phyloP scores from a whole-genome alignment of 176 grass and related monocot genomes.

The Hordeum vulgare region MorexV3_pseudomolecules_assembly NC_058522.1:502619885-502620384 shows the following conservation, averaged over 20 bases:
- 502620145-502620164: neutral
- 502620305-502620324: neutral
- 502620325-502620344: neutral
- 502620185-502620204: neutral
- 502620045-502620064: constrained; percentile 99
- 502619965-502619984: constrained; percentile 93
- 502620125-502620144: neutral
- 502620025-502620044: constrained; percentile 75
- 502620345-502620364: neutral
- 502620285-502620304: neutral
- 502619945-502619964: constrained; percentile 27
- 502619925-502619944: constrained; percentile 3
- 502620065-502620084: constrained; percentile 84
- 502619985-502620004: constrained; percentile 95
- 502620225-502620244: neutral
- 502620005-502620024: constrained; percentile 81
- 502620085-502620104: neutral
- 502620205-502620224: neutral
- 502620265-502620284: neutral
- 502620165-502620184: neutral
- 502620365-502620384: neutral
- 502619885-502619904: too few species aligned
- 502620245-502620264: neutral
- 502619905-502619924: neutral
- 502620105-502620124: neutral